Conservation (phyloP, 148 eudicot species). For the Chenopodium quinoa region DNA sequence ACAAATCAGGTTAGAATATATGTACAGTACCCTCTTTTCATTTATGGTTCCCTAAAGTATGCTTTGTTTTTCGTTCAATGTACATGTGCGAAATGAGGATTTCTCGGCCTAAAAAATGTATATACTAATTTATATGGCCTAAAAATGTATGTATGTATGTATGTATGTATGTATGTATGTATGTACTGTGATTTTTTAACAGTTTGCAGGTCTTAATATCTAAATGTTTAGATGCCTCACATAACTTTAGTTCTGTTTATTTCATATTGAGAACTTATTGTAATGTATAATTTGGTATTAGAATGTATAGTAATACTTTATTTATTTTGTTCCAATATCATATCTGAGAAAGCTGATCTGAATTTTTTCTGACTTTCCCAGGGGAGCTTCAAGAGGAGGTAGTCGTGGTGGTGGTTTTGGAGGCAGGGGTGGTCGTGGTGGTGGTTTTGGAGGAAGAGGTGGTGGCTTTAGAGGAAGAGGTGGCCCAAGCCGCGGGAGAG, state of each 20-base stretch:
- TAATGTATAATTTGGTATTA: neutral
- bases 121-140: neutral
- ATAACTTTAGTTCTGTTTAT: neutral
- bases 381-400: conserved; percentile 61
- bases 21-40: neutral
- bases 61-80: neutral
- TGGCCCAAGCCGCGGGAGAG: conserved; percentile 44
- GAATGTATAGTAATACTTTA: neutral
- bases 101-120: neutral
- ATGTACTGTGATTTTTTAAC: neutral
- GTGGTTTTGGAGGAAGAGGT: conserved; percentile 53
- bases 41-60: neutral
- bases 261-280: neutral
- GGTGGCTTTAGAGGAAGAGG: conserved; percentile 48
- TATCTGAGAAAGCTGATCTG: conserved; percentile 14
- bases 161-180: too few relatives aligned
- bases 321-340: neutral
- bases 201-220: neutral
- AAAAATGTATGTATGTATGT: neutral
- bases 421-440: conserved; percentile 58
- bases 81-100: neutral
- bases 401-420: conserved; percentile 56
- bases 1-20: neutral
- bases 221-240: neutral
- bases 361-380: conserved; percentile 14